phyloP scores from a whole-genome alignment of 768 basidiomycete genomes.

The Amanita brunnescens region DNA sequence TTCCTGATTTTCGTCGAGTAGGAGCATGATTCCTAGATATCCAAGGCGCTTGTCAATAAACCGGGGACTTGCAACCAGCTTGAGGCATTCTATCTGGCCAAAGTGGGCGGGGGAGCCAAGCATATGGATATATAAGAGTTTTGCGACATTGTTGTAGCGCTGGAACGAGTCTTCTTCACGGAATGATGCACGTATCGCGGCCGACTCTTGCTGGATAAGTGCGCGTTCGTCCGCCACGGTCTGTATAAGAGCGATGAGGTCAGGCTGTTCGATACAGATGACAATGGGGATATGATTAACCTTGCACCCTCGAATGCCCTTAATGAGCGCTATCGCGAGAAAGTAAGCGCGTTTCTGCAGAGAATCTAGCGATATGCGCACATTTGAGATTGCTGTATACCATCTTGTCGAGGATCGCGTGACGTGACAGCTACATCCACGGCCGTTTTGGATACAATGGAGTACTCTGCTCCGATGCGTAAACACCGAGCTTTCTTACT shows the following conservation, averaged over 20 bases:
- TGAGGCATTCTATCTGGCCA: conserved; percentile 96
- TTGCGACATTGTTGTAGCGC: conserved; percentile 95
- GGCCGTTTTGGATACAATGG: too few relatives aligned
- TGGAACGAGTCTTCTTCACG: conserved; percentile 94
- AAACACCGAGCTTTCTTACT: background rate
- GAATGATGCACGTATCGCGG: conserved; percentile 94
- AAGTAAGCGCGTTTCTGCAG: conserved; percentile 17
- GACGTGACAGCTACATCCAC: background rate
- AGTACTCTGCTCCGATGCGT: too few relatives aligned
- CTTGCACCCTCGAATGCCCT: conserved; percentile 97
- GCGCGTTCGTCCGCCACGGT: conserved; percentile 97
- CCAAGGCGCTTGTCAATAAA: conserved; percentile 96
- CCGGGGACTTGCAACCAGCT: conserved; percentile 88
- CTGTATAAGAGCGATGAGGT: conserved; percentile 32
- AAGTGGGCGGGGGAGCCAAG: conserved; percentile 98
- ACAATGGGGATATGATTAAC: conserved; percentile 27
- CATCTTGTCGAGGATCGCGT: conserved; percentile 30
- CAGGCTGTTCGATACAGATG: conserved; percentile 1
- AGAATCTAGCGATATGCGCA: conserved; percentile 19
- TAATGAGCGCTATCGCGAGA: conserved; percentile 73
- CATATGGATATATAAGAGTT: conserved; percentile 98
- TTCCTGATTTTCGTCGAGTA: conserved; percentile 96
- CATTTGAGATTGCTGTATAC: conserved; percentile 86
- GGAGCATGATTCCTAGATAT: conserved; percentile 95
- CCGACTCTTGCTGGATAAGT: conserved; percentile 95